Evolutionary conservation across 2,329 filamentous ascomycete genomes (phyloP), one percentile per base, ranked within the genome.

Genomic region (Setomelanomma holmii): DNA sequence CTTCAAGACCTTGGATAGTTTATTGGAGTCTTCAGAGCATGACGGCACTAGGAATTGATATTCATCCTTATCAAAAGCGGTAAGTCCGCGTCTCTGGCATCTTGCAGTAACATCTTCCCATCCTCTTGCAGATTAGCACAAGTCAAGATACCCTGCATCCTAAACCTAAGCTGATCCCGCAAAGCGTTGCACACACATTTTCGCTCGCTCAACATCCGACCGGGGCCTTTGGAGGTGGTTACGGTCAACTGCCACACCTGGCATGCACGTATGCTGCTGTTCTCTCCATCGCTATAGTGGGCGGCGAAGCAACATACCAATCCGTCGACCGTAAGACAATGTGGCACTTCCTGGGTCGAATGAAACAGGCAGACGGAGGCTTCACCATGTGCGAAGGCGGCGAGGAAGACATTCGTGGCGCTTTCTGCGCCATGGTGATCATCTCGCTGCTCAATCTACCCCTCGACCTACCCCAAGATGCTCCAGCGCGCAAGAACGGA

Each of bases 161-260:
- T n/a, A n/a, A n/a, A n/a, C 16, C 16, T 3, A 22, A 22, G 46
- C 63, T 69, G 40, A 68, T 56, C 45, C 40, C 17, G 17, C 23
- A 49, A 46, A 85, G 84, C 41, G 76, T 93, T 52, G 78, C 90
- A 44, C 84, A 86, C 54, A 97, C 93, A 5, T 87, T 95, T 44
- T 82, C 82, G 41, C 86, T 90, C 39, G 87, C 93, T 76, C 95
- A 98, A 76, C 96, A 97, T 74, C 74, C 80, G 19, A 82, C 81
- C 14, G 95, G 95, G 44, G 95, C 95, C 2, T 96, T 96, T 73
- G 95, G 92, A 45, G 95, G 93, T 58, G 93, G 95, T n/a, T 89
- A 92, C 73, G 92, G 93, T 22, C 95, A 98, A 72, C 82, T 85
- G 61, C 92, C 91, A 46, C 95, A 99, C 76, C 84, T 95, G 62